phyloP scores from a whole-genome alignment of 352 stramenopile genomes.

The Globisporangium perplexum region DNA sequence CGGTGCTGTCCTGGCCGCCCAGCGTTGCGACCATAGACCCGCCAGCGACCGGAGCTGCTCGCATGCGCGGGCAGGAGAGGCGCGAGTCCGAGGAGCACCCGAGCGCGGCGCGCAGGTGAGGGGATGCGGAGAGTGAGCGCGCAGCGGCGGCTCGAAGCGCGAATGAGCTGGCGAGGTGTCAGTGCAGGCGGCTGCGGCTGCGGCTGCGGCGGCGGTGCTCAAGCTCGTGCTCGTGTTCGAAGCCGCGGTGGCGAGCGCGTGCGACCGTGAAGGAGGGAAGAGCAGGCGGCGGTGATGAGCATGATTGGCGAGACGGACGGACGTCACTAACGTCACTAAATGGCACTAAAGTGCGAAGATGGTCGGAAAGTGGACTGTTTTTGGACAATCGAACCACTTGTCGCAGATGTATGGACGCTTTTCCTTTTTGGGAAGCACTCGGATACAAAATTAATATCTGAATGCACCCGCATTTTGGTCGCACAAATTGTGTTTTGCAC shows the following conservation, averaged over 20 bases:
- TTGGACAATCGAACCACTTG: not conserved
- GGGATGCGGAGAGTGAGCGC: not conserved
- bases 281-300: not conserved
- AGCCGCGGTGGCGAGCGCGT: too few species aligned
- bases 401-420: not conserved
- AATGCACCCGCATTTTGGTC: too few species aligned
- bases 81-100: not conserved
- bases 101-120: too few species aligned
- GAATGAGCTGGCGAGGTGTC: too few species aligned
- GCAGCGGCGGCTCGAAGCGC: not conserved
- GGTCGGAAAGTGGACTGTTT: not conserved
- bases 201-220: too few species aligned
- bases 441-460: too few species aligned
- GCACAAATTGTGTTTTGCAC: too few species aligned
- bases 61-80: constrained; percentile 2
- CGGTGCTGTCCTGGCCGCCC: not conserved
- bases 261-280: not conserved
- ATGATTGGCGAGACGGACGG: not conserved
- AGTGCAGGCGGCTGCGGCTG: too few species aligned
- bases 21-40: constrained; percentile 5
- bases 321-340: not conserved
- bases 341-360: not conserved
- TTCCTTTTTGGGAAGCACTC: too few species aligned
- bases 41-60: not conserved
- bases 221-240: too few species aligned